Evolutionary conservation across 768 basidiomycete species (phyloP).

Genomic region (Scleroderma citrinum): DNA sequence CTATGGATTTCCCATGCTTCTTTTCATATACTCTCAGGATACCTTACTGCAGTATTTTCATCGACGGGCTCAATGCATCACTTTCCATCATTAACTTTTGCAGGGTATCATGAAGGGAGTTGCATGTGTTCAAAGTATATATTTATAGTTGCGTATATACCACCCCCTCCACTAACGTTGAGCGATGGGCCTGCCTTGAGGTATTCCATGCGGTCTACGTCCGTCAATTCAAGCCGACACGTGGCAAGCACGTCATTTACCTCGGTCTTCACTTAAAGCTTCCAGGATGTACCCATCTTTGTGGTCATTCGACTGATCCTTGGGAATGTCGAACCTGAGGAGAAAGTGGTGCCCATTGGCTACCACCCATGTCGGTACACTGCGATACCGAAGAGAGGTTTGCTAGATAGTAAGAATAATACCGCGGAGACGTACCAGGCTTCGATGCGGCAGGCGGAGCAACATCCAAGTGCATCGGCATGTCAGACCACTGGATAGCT

Average conservation of each 20-base stretch:
- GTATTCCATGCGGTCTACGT: constrained; percentile 50
- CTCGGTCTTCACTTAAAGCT: constrained; percentile 39
- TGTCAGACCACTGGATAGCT: constrained; percentile 50
- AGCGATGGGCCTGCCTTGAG: constrained; percentile 21
- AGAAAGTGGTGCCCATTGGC: no score
- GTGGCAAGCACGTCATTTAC: constrained; percentile 33
- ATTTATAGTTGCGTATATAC: background rate
- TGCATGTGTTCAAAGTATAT: background rate
- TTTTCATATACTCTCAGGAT: constrained; percentile 8
- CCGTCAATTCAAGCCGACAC: constrained; percentile 42
- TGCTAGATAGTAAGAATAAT: constrained; percentile 53
- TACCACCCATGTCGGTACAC: no score
- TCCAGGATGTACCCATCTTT: constrained; percentile 41
- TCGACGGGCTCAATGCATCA: constrained; percentile 4
- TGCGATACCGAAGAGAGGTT: constrained; percentile 69
- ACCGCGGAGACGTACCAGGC: constrained; percentile 63
- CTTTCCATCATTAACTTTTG: constrained; percentile 7
- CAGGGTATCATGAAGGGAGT: background rate
- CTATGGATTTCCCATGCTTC: constrained; percentile 16
- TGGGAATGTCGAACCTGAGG: no score
- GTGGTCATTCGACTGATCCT: no score
- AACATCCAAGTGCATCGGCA: constrained; percentile 79
- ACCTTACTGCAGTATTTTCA: constrained; percentile 20
- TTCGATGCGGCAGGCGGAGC: constrained; percentile 50
- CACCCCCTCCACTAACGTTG: background rate